These are phyloP conservation scores for Puccinia sorghi DNA, from an alignment of 1,284 basidiomycete species.

Conservation along the genomic window DNA sequence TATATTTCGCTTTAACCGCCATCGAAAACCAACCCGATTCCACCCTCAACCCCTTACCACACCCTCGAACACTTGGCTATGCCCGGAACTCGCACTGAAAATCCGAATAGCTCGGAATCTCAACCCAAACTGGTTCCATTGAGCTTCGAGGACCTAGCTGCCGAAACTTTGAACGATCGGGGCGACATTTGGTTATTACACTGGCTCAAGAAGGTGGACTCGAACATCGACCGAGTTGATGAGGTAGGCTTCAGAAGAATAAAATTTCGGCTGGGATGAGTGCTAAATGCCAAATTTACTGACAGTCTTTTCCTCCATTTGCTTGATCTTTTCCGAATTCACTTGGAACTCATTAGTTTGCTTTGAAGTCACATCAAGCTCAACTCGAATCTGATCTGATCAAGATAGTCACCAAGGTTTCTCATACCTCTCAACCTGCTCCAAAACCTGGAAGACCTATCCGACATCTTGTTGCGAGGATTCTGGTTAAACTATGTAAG, in stretches of 20 bases:
- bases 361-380: constrained; percentile 36
- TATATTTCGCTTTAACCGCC: background rate
- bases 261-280: too few relatives aligned
- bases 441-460: constrained; percentile 43
- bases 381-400: constrained; percentile 45
- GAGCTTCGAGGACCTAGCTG: constrained; percentile 23
- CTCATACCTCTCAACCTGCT: constrained; percentile 44
- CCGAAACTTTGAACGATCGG: constrained; percentile 43
- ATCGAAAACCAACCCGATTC: background rate
- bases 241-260: constrained; percentile 9
- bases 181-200: constrained; percentile 42
- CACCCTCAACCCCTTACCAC: background rate
- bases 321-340: background rate
- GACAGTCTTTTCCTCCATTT: constrained; percentile 50
- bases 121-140: constrained; percentile 6
- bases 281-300: background rate
- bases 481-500: constrained; percentile 43
- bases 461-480: constrained; percentile 31
- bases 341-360: constrained; percentile 57
- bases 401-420: constrained; percentile 23
- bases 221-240: constrained; percentile 16
- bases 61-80: background rate
- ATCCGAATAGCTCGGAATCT: background rate
- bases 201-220: constrained; percentile 47
- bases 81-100: background rate